Base-by-base conservation (phyloP, 169 alveolate genomes). In the Miamiensis avidus region DNA sequence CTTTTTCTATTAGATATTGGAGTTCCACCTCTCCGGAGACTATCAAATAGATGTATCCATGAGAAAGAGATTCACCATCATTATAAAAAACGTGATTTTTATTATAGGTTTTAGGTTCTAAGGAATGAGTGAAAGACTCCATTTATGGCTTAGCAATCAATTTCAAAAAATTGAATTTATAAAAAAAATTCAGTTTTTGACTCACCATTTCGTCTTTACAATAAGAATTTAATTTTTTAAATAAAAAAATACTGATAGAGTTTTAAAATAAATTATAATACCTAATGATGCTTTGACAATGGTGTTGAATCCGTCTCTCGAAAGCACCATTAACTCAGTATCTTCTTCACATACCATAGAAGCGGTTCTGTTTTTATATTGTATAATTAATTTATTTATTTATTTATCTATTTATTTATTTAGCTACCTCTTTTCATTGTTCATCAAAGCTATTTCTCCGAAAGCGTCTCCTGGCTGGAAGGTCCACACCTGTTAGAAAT, bases 371-470 rank as follows among this genome's bases (percentile, higher is more conserved):
- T 78, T 0, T 31, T n/a, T 4, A 25, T 0, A 34, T 28, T 34
- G 20, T 11, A 49, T 16, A 31, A 6, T 78, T 25, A 78, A 33
- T 31, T 34, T 28, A 33, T 0, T 26, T 31, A 31, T n/a, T n/a
- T n/a, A n/a, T 32, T 28, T 0, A 25, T 31, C 32, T 78, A 32
- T 78, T 78, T 78, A 32, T 78, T 31, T 28, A 29, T 28, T 29
- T 20, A 79, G 0, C 11, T 79, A 79, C 84, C 84, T 78, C 28
- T 79, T 79, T 34, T 81, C 73, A 72, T 85, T 78, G 29, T 84
- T 78, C 33, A 85, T 73, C 29, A 85, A 78, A 79, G 89, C 85
- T 64, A 85, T 72, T 34, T 85, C 89, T 74, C 89, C 89, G 64
- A 85, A 85, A 0, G 82, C 29, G 26, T 85, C 85, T 33, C 89